A percentile compares a stretch with the other conserved stretches of the same genome.
Conservation (phyloP, 176 grass and related monocot species). For the Rhynchospora breviuscula region DNA sequence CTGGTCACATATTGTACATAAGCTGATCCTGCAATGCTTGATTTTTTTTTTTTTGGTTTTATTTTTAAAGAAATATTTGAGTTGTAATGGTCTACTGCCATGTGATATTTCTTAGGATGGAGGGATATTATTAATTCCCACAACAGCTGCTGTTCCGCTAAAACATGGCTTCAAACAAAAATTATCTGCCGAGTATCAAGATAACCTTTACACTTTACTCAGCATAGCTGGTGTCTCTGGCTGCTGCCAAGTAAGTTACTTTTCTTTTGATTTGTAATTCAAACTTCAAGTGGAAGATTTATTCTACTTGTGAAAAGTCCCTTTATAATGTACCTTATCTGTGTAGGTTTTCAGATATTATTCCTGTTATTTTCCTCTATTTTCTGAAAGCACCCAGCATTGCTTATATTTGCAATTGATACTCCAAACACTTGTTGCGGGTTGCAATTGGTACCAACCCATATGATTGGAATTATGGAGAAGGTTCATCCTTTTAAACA, state of each 20-base stretch:
- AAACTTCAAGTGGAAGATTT: not conserved
- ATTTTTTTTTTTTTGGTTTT: not conserved
- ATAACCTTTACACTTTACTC: conserved; percentile 55
- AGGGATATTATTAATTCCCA: conserved; percentile 86
- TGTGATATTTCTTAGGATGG: conserved; percentile 54
- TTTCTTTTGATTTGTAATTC: not conserved
- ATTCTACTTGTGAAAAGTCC: not conserved
- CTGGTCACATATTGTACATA: not conserved
- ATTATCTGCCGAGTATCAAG: conserved; percentile 60
- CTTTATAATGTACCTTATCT: not conserved
- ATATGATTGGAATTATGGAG: not conserved
- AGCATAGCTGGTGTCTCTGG: conserved; percentile 85
- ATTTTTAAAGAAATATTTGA: conserved; percentile 7
- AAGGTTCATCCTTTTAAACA: not conserved
- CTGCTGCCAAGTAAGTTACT: conserved; percentile 74
- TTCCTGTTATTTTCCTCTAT: not conserved
- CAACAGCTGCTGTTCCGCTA: conserved; percentile 65
- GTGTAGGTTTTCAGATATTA: not conserved
- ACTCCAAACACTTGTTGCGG: not conserved
- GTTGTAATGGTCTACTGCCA: conserved; percentile 18
- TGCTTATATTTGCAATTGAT: not conserved
- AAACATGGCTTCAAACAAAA: conserved; percentile 73
- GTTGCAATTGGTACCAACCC: not conserved
- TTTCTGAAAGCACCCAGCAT: not conserved
- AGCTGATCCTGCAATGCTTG: conserved; percentile 4